Conservation (phyloP, 441 rosid species). For the Croton laevigatus region DNA sequence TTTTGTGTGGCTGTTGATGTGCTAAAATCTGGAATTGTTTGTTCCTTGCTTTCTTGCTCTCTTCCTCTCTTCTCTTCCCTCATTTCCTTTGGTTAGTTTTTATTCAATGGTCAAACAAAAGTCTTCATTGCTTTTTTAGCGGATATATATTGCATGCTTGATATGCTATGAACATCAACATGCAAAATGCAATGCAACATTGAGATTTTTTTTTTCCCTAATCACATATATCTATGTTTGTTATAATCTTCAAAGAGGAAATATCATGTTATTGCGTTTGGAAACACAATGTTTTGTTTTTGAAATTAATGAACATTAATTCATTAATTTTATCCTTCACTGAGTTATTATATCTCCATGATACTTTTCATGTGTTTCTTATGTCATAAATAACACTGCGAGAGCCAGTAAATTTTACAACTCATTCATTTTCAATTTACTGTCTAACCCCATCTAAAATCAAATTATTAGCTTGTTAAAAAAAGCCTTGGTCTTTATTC, state of each 20-base stretch:
- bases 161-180: not conserved
- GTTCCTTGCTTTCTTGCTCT: not conserved
- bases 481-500: not conserved
- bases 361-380: not conserved
- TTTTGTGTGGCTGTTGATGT: not conserved
- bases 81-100: not conserved
- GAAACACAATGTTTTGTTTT: not conserved
- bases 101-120: not conserved
- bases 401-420: not conserved
- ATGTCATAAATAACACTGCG: not conserved
- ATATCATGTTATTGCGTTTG: not conserved
- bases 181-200: not conserved
- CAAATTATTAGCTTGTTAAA: constrained; percentile 8
- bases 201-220: not conserved
- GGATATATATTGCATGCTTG: not conserved
- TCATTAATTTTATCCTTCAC: not conserved
- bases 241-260: not conserved
- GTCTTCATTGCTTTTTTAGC: not conserved
- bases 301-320: not conserved
- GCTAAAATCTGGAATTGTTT: not conserved
- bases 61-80: not conserved
- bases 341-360: not conserved
- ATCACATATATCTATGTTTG: not conserved
- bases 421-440: not conserved
- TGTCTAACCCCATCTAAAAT: not conserved